Percentiles rank a stretch among this genome's conserved stretches.
These are phyloP conservation scores for Lignosus rhinocerotis DNA, from an alignment of 1,284 basidiomycete genomes.

Conservation along the genomic window DNA sequence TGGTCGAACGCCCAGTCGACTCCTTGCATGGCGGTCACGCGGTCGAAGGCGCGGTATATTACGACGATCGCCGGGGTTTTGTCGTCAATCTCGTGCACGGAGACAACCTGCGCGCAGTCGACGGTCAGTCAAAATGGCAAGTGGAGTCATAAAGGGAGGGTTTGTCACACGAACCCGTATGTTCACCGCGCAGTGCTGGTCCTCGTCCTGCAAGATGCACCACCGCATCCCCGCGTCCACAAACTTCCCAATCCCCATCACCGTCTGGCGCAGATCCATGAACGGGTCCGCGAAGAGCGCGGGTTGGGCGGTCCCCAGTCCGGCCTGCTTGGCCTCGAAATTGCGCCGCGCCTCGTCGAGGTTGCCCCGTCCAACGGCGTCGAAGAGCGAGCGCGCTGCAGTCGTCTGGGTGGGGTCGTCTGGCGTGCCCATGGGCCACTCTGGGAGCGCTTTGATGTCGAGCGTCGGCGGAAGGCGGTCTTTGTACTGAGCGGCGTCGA, in stretches of 20 bases:
- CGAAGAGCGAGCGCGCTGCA: not conserved
- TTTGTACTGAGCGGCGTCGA: slow-evolving; percentile 27
- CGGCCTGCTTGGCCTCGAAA: not conserved
- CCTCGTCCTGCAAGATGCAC: slow-evolving; percentile 29
- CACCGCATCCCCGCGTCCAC: slow-evolving; percentile 27
- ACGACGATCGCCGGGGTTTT: slow-evolving; percentile 34
- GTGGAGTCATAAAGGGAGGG: not conserved
- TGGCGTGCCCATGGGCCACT: slow-evolving; percentile 7
- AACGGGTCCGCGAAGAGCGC: slow-evolving; percentile 30
- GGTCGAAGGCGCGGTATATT: slow-evolving; percentile 27
- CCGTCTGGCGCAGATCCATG: slow-evolving; percentile 37
- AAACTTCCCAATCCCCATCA: slow-evolving; percentile 31
- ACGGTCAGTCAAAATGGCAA: not conserved
- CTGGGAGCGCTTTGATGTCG: slow-evolving; percentile 18
- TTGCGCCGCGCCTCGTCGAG: slow-evolving; percentile 6
- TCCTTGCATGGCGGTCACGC: slow-evolving; percentile 13
- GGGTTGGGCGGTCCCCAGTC: not conserved
- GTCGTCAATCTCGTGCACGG: slow-evolving; percentile 29
- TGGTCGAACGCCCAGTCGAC: slow-evolving; percentile 11
- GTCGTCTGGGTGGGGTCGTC: not conserved
- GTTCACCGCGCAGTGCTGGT: slow-evolving; percentile 29
- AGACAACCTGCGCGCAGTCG: slow-evolving; percentile 31
- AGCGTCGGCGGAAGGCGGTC: slow-evolving; percentile 14
- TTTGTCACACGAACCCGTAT: slow-evolving; percentile 27
- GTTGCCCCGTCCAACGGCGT: slow-evolving; percentile 8